Percentiles rank a stretch among this genome's conserved stretches.
Conservation (phyloP, 2,329 filamentous ascomycete genomes). For the Cercospora beticola region DNA sequence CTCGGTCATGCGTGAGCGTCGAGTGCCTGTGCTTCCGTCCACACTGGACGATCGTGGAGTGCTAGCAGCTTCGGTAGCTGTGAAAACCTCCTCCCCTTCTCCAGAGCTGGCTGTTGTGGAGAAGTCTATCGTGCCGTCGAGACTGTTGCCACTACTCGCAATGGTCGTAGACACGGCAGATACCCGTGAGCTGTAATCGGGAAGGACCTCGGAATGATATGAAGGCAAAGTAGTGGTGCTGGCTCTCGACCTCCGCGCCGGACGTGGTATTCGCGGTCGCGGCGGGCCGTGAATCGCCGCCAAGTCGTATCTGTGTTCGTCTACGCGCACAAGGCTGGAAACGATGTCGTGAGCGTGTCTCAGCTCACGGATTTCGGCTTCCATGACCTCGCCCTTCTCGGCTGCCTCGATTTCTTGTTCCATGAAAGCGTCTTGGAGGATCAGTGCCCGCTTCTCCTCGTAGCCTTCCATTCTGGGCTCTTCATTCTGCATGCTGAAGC, state of each 20-base stretch:
- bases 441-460: slow-evolving; percentile 54
- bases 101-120: slow-evolving; percentile 14
- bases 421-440: slow-evolving; percentile 42
- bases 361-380: slow-evolving; percentile 53
- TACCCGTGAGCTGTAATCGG: slow-evolving; percentile 46
- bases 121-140: slow-evolving; percentile 14
- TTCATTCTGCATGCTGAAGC: slow-evolving; percentile 36
- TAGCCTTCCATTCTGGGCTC: slow-evolving; percentile 43
- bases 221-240: slow-evolving; percentile 37
- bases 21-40: slow-evolving; percentile 23
- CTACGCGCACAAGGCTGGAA: slow-evolving; percentile 32
- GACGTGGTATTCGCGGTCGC: slow-evolving; percentile 29
- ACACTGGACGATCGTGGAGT: slow-evolving; percentile 18
- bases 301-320: slow-evolving; percentile 36
- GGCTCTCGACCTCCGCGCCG: slow-evolving; percentile 35
- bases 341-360: slow-evolving; percentile 55
- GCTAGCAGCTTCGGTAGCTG: slow-evolving; percentile 13
- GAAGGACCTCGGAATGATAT: slow-evolving; percentile 43
- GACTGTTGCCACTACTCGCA: slow-evolving; percentile 35
- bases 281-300: slow-evolving; percentile 26
- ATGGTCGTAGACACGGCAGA: slow-evolving; percentile 24
- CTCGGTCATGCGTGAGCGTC: slow-evolving; percentile 35
- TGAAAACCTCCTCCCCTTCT: slow-evolving; percentile 15
- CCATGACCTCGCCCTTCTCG: slow-evolving; percentile 43
- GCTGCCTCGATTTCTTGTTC: slow-evolving; percentile 48